Conservation (phyloP, 805 yeast species). For the Wickerhamiella cacticola region DNA sequence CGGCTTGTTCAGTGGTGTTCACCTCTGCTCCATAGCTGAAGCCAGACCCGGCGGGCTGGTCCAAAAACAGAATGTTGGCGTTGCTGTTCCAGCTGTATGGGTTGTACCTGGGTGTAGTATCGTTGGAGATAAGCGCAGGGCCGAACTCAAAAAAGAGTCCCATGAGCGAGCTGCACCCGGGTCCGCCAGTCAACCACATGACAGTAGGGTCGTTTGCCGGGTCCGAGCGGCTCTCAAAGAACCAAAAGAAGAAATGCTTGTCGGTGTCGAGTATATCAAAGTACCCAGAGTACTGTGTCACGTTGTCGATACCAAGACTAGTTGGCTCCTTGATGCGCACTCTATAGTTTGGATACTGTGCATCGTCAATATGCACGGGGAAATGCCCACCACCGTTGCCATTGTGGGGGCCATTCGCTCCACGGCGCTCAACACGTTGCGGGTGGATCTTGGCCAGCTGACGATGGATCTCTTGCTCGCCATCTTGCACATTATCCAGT, state of each 20-base stretch:
- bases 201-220: conserved; percentile 79
- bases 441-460: conserved; percentile 4
- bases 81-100: conserved; percentile 87
- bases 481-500: conserved; percentile 21
- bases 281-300: conserved; percentile 68
- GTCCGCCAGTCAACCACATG: conserved; percentile 92
- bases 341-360: conserved; percentile 32
- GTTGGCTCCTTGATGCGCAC: conserved; percentile 54
- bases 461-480: conserved; percentile 20
- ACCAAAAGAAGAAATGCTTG: conserved; percentile 89
- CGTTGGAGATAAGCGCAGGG: conserved; percentile 65
- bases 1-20: conserved; percentile 43
- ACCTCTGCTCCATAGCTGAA: conserved; percentile 51
- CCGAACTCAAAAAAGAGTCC: conserved; percentile 94
- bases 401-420: no score
- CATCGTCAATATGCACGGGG: conserved; percentile 6
- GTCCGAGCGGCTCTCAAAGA: conserved; percentile 72
- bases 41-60: conserved; percentile 93
- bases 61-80: conserved; percentile 84
- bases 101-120: conserved; percentile 60
- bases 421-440: no score
- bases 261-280: conserved; percentile 76
- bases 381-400: not conserved
- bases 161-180: conserved; percentile 90
- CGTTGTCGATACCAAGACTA: conserved; percentile 64